Evolutionary conservation across 495 filamentous ascomycete genomes (phyloP), one percentile per base, ranked within the genome.

Genomic region (Podospora pseudocomata): DNA sequence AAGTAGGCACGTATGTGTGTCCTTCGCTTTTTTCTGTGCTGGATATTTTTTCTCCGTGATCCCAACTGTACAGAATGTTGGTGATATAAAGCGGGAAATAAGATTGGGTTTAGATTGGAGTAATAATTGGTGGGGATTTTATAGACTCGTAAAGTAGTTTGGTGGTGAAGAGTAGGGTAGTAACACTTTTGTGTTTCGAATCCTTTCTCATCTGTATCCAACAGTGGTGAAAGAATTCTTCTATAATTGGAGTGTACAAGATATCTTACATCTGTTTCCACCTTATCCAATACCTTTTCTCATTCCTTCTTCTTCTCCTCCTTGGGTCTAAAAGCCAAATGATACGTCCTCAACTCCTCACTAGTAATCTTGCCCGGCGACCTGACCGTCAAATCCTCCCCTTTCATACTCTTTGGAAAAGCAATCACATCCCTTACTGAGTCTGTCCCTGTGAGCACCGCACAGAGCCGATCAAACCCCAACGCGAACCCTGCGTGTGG

Each of bases 401-500:
- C 92, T 77, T 89, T 94, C 44, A 91, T 90, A 63, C 83, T 91
- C 80, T 99, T 99, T 2, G 95, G 95, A 76, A 99, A 99, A 1
- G 94, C 94, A 75, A 97, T 97, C 18, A 98, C 95, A 81, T 99
- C 94, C 65, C 90, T 80, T 9, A 99, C 86, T 6, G 87, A 89
- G 26, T 91, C 87, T 59, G 86, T 89, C 13, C 89, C 89, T 23
- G 89, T 82, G 81, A 98, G 86, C 5, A 96, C 82, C 5, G 95
- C 88, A n/a, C 95, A 81, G 34, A 98, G 80, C 53, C 95, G 87
- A 74, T 99, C 95, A 73, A 97, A 97, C 0, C 95, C 95, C 18
- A 99, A 79, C 0, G 95, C 95, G 59, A 99, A 87, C 0, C 95
- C 95, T 0, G 95, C 94, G 78, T 99, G 95, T 0, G 95, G 95